Evolutionary conservation across 257 asterid genomes (phyloP).

Genomic region (Solanum commersonii): DNA sequence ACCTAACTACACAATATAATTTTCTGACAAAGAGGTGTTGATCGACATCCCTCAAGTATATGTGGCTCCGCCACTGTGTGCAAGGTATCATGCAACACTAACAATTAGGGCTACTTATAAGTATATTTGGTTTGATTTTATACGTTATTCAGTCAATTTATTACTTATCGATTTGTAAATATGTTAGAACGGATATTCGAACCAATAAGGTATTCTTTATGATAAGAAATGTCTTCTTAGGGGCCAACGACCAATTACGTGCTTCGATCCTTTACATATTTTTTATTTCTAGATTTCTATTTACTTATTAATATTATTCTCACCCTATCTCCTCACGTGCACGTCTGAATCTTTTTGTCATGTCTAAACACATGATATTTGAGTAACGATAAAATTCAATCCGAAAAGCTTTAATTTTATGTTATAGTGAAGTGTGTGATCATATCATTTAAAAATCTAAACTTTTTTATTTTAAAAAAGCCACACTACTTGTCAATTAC

Average conservation of each 20-base stretch:
- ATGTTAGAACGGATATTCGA: not conserved
- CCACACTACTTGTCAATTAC: not conserved
- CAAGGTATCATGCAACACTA: not conserved
- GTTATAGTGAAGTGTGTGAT: not conserved
- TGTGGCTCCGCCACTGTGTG: not conserved
- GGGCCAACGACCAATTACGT: not conserved
- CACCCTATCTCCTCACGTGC: not conserved
- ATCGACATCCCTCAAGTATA: not conserved
- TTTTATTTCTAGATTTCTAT: not conserved
- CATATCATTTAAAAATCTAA: not conserved
- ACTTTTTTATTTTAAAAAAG: not conserved
- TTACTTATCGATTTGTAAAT: not conserved
- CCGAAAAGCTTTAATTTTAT: not conserved
- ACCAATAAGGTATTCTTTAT: not conserved
- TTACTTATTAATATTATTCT: not conserved
- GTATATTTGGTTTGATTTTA: not conserved
- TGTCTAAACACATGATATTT: not conserved
- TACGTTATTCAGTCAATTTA: too few species aligned
- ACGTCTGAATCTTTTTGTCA: not conserved
- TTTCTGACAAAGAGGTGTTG: not conserved
- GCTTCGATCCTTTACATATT: not conserved
- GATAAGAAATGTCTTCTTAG: not conserved
- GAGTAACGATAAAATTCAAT: not conserved
- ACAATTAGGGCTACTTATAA: not conserved
- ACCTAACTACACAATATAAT: not conserved